These are phyloP conservation scores for Alternaria alternata DNA, from an alignment of 2,329 filamentous ascomycete genomes.

Conservation along the genomic window DNA sequence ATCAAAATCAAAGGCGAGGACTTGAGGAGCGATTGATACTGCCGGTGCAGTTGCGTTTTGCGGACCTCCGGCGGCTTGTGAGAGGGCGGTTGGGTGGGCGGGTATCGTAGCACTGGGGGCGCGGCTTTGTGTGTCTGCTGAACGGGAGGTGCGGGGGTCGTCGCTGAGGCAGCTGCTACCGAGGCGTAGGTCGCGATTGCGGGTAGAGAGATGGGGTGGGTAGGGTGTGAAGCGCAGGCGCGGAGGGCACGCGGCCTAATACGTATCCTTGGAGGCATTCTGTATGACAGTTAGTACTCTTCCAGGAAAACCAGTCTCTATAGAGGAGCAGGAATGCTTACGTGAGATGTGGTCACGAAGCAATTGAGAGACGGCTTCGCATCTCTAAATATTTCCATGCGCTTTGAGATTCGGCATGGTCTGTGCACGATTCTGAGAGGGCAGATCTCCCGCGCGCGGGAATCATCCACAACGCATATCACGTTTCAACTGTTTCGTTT, in stretches of 20 bases:
- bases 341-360: constrained; percentile 34
- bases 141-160: constrained; percentile 62
- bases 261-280: constrained; percentile 52
- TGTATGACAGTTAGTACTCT: constrained; percentile 15
- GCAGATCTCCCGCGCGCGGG: constrained; percentile 14
- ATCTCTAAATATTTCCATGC: constrained; percentile 41
- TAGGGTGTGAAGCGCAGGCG: constrained; percentile 31
- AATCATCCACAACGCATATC: constrained; percentile 12
- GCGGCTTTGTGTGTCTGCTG: constrained; percentile 57
- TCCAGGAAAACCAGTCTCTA: background rate
- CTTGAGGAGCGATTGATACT: constrained; percentile 87
- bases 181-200: constrained; percentile 58
- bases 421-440: constrained; percentile 30
- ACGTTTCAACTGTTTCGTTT: background rate
- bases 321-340: constrained; percentile 21
- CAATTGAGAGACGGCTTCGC: constrained; percentile 33
- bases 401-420: constrained; percentile 29
- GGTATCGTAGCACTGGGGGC: constrained; percentile 60
- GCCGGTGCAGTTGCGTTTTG: constrained; percentile 86
- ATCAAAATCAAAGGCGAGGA: constrained; percentile 85
- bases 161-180: constrained; percentile 58
- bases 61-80: constrained; percentile 85
- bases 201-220: constrained; percentile 39
- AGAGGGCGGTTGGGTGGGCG: constrained; percentile 81
- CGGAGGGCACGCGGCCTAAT: constrained; percentile 43